Evolutionary conservation across 1,139 yeast genomes (phyloP).

Genomic region (Casaregolazyma lundiana): DNA sequence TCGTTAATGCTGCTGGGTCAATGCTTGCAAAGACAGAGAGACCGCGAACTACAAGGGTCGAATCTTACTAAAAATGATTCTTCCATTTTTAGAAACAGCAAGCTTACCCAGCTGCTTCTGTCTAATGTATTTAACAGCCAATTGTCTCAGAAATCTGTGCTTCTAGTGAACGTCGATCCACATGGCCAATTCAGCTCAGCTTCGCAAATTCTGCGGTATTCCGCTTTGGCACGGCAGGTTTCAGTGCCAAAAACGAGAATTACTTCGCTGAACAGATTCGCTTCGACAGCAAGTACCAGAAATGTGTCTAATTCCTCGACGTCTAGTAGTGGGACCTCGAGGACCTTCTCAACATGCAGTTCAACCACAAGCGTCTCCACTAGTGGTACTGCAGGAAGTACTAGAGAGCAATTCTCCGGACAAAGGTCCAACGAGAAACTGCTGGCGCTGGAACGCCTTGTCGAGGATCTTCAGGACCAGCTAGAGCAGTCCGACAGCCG

Average conservation of each 20-base stretch:
- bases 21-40: constrained; percentile 39
- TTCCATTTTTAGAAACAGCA: constrained; percentile 42
- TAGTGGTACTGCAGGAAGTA: background rate
- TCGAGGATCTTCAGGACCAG: constrained; percentile 21
- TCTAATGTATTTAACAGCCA: constrained; percentile 40
- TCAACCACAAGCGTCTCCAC: constrained; percentile 9
- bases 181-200: constrained; percentile 57
- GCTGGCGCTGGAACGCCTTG: constrained; percentile 16
- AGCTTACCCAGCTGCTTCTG: constrained; percentile 44
- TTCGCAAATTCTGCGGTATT: constrained; percentile 42
- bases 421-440: constrained; percentile 13
- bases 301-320: constrained; percentile 8
- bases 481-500: constrained; percentile 21
- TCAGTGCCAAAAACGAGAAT: constrained; percentile 23
- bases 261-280: constrained; percentile 17
- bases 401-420: constrained; percentile 3
- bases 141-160: constrained; percentile 28
- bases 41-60: constrained; percentile 22
- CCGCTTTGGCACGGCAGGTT: constrained; percentile 35
- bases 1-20: constrained; percentile 47
- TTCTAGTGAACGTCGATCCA: constrained; percentile 60
- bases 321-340: background rate
- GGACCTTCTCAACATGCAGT: constrained; percentile 9
- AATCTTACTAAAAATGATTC: constrained; percentile 31
- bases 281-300: constrained; percentile 10